Evolutionary conservation across 176 grass and related monocot genomes (phyloP).

Genomic region (Dactylis glomerata): DNA sequence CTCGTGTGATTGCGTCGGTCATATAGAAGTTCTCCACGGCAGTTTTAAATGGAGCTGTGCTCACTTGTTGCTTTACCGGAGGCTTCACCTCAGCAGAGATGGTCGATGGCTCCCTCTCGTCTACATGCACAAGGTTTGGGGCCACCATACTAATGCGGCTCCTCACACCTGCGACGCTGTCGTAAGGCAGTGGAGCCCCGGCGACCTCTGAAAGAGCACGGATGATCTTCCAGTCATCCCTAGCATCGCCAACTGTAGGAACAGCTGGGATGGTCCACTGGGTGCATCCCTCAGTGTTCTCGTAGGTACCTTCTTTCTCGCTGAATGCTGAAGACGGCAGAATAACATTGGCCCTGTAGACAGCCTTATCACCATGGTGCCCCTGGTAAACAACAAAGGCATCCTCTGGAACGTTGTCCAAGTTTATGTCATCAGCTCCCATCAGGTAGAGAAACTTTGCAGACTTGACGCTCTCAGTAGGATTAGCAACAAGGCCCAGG

Average conservation of each 20-base stretch:
- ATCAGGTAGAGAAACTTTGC: conserved; percentile 93
- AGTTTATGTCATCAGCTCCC: conserved; percentile 86
- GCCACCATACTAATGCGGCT: conserved; percentile 67
- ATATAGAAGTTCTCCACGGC: conserved; percentile 91
- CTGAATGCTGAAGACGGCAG: conserved; percentile 92
- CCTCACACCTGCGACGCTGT: conserved; percentile 51
- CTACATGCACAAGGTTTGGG: conserved; percentile 66
- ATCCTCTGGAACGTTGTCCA: conserved; percentile 87
- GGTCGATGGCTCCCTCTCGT: conserved; percentile 72
- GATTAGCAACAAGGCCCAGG: conserved; percentile 77
- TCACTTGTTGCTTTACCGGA: conserved; percentile 49
- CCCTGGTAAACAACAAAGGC: conserved; percentile 97
- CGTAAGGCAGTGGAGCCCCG: conserved; percentile 63
- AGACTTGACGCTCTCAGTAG: conserved; percentile 55
- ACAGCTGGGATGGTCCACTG: conserved; percentile 96
- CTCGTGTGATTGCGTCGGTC: conserved; percentile 90
- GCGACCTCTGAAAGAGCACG: conserved; percentile 80
- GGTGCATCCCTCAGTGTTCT: conserved; percentile 91
- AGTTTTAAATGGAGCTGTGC: conserved; percentile 54
- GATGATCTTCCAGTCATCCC: conserved; percentile 99
- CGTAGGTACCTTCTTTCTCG: conserved; percentile 96
- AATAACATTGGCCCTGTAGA: conserved; percentile 86
- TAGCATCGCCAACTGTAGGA: conserved; percentile 89
- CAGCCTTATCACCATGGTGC: conserved; percentile 91
- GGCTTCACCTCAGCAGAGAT: conserved; percentile 70